Percentiles rank a stretch among this genome's conserved stretches.
These are phyloP conservation scores for Yueomyces sp. DNA, from an alignment of 1,139 yeast genomes.

Conservation along the genomic window DNA sequence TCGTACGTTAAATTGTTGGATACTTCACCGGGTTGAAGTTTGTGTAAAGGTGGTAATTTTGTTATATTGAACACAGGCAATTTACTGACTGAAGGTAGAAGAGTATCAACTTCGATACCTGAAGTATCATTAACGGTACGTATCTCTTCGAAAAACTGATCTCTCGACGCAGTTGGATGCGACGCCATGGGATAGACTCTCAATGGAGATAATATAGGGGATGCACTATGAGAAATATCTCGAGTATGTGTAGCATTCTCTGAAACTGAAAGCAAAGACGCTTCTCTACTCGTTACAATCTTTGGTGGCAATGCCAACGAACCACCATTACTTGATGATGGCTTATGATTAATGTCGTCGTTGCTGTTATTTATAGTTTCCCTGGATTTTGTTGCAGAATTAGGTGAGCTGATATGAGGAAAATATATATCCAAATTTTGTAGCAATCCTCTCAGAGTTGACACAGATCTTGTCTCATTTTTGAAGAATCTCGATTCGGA, in stretches of 20 bases:
- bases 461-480: slow-evolving; percentile 22
- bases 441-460: slow-evolving; percentile 14
- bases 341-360: no score
- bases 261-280: neutral
- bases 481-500: slow-evolving; percentile 72
- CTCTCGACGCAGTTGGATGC: no score
- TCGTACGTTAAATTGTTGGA: no score
- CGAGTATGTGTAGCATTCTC: neutral
- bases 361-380: no score
- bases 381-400: neutral
- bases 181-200: no score
- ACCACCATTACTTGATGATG: no score
- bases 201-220: neutral
- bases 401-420: neutral
- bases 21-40: neutral
- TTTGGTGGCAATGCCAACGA: no score
- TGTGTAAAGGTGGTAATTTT: neutral
- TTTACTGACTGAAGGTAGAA: neutral
- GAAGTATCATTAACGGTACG: no score
- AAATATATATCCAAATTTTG: slow-evolving; percentile 6
- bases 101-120: neutral
- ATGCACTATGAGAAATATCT: neutral
- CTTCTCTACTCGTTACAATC: no score
- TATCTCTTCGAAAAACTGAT: no score
- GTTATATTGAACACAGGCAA: neutral